These are phyloP conservation scores for Cryphonectria nitschkei DNA, from an alignment of 2,329 filamentous ascomycete genomes.

Conservation along the genomic window DNA sequence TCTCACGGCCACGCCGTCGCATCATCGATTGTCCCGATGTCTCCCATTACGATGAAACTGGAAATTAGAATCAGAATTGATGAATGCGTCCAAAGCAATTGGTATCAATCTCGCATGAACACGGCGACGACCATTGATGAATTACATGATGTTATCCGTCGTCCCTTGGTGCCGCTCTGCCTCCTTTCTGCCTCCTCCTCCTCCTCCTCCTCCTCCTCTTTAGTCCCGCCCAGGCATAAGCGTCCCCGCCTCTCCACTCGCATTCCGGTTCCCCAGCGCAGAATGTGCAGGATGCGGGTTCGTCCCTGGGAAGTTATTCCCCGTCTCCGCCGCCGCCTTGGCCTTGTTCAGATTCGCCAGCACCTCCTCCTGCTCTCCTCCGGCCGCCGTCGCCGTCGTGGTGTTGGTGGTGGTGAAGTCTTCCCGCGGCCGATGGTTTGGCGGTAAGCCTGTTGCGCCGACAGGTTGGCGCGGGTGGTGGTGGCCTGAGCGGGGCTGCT, in stretches of 20 bases:
- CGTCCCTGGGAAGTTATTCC: slow-evolving; percentile 31
- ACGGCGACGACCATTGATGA: neutral
- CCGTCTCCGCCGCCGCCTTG: slow-evolving; percentile 25
- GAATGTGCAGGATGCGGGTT: slow-evolving; percentile 30
- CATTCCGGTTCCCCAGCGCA: slow-evolving; percentile 15
- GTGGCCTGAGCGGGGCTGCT: slow-evolving; percentile 24
- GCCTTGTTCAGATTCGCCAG: slow-evolving; percentile 5
- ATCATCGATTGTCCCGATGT: neutral
- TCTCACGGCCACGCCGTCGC: neutral
- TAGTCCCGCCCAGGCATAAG: slow-evolving; percentile 20
- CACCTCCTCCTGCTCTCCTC: no score
- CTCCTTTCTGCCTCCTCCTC: no score
- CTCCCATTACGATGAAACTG: neutral
- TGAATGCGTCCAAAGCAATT: neutral
- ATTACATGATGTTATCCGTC: no score
- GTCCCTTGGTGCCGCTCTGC: no score
- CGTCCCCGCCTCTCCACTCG: neutral
- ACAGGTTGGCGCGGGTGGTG: slow-evolving; percentile 28
- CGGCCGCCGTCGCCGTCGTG: neutral
- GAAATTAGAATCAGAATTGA: neutral
- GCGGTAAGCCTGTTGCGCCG: slow-evolving; percentile 20
- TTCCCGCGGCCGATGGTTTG: slow-evolving; percentile 17
- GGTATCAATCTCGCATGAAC: neutral
- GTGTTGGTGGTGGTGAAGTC: neutral
- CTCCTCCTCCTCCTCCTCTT: neutral